Conservation (phyloP, 805 yeast genomes). For the Myxozyma geophila region DNA sequence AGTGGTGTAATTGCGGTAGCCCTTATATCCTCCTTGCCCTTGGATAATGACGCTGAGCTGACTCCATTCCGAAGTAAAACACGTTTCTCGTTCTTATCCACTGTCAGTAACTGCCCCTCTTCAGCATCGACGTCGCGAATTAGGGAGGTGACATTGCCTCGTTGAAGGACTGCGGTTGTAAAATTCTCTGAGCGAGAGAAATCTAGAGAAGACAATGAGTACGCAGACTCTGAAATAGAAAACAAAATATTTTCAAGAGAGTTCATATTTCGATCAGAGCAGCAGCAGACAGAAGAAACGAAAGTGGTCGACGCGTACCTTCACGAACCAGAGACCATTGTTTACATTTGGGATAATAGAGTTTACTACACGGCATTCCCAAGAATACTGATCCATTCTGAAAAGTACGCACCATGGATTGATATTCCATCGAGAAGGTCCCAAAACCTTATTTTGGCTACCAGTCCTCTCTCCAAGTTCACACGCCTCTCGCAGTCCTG, state of each 20-base stretch:
- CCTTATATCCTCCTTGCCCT: conserved; percentile 11
- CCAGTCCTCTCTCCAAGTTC: background rate
- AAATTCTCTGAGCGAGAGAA: conserved; percentile 35
- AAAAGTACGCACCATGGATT: background rate
- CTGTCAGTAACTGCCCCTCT: conserved; percentile 29
- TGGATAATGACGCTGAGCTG: background rate
- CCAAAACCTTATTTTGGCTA: background rate
- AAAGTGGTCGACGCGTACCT: background rate
- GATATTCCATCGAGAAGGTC: conserved; percentile 4
- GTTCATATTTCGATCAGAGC: conserved; percentile 9
- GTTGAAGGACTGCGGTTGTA: conserved; percentile 37
- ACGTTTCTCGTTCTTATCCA: conserved; percentile 12
- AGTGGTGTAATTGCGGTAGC: conserved; percentile 10
- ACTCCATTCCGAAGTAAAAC: conserved; percentile 14
- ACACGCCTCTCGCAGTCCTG: background rate
- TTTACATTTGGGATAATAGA: conserved; percentile 6
- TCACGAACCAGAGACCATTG: background rate
- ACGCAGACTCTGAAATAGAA: conserved; percentile 36
- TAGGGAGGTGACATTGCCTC: conserved; percentile 35
- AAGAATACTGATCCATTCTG: conserved; percentile 5
- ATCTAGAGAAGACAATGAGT: conserved; percentile 35
- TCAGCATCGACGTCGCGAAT: conserved; percentile 38
- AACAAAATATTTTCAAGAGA: conserved; percentile 20
- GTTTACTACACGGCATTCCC: background rate
- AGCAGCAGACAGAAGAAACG: background rate